A percentile compares a stretch with the other conserved stretches of the same genome.
Conservation (phyloP, 176 grass and related monocot species). For the Oryza punctata region DNA sequence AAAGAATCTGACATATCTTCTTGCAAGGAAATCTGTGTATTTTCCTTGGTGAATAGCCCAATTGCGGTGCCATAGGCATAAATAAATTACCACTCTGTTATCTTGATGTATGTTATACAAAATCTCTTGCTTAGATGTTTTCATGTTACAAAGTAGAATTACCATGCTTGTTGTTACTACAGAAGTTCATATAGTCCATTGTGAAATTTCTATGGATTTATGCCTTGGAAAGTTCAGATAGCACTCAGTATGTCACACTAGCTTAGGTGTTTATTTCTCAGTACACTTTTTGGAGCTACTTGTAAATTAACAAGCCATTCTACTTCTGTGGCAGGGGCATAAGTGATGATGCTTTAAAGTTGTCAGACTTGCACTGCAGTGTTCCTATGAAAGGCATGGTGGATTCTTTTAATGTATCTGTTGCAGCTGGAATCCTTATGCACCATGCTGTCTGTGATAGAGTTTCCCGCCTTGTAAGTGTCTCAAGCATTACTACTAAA, state of each 20-base stretch:
- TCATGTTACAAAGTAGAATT: neutral
- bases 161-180: constrained; percentile 5
- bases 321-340: constrained; percentile 69
- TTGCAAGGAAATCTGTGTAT: constrained; percentile 21
- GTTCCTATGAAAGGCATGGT: constrained; percentile 99
- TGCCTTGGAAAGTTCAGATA: neutral
- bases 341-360: constrained; percentile 59
- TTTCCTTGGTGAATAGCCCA: constrained; percentile 1
- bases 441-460: constrained; percentile 94
- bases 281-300: neutral
- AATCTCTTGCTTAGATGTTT: neutral
- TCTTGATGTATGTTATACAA: constrained; percentile 5
- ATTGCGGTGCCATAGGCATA: neutral
- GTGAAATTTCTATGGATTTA: neutral
- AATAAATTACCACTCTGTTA: neutral
- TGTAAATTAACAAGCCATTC: constrained; percentile 19
- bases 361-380: constrained; percentile 89
- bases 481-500: constrained; percentile 19
- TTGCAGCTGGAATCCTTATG: constrained; percentile 96
- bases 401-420: constrained; percentile 99
- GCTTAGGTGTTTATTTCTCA: constrained; percentile 10
- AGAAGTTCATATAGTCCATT: neutral
- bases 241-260: neutral
- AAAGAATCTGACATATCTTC: constrained; percentile 15
- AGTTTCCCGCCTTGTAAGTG: constrained; percentile 73